These are phyloP conservation scores for Metarhizium brunneum DNA, from an alignment of 2,329 filamentous ascomycete genomes.

Conservation along the genomic window DNA sequence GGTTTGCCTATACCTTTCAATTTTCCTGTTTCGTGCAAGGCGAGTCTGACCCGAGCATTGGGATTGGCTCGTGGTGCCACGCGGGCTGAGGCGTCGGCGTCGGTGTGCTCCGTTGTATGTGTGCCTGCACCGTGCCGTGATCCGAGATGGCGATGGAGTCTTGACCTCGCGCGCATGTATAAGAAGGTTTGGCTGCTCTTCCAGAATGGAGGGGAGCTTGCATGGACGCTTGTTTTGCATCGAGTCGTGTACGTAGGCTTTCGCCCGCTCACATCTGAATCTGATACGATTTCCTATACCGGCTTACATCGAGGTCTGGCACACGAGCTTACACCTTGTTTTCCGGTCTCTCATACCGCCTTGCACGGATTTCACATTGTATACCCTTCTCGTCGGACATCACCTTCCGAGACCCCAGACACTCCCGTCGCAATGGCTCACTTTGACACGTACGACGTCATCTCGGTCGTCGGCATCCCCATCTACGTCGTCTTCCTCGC, in stretches of 20 bases:
- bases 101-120: background rate
- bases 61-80: background rate
- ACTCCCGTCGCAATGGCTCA: slow-evolving; percentile 7
- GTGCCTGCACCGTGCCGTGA: background rate
- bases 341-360: too few species aligned
- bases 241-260: too few species aligned
- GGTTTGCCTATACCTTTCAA: background rate
- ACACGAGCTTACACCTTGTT: too few species aligned
- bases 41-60: background rate
- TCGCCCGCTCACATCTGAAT: too few species aligned
- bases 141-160: background rate
- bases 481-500: slow-evolving; percentile 20
- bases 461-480: slow-evolving; percentile 22
- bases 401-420: too few species aligned
- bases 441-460: slow-evolving; percentile 20
- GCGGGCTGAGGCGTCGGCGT: background rate
- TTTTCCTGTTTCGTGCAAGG: background rate
- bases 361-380: too few species aligned
- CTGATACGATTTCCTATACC: too few species aligned
- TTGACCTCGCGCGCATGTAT: background rate
- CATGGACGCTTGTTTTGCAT: too few species aligned
- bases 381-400: too few species aligned
- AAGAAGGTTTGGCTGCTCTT: background rate
- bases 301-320: too few species aligned
- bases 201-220: too few species aligned